Evolutionary conservation across 2,329 filamentous ascomycete genomes (phyloP), one percentile per base, ranked within the genome.

Genomic region (Didymella segeticola): DNA sequence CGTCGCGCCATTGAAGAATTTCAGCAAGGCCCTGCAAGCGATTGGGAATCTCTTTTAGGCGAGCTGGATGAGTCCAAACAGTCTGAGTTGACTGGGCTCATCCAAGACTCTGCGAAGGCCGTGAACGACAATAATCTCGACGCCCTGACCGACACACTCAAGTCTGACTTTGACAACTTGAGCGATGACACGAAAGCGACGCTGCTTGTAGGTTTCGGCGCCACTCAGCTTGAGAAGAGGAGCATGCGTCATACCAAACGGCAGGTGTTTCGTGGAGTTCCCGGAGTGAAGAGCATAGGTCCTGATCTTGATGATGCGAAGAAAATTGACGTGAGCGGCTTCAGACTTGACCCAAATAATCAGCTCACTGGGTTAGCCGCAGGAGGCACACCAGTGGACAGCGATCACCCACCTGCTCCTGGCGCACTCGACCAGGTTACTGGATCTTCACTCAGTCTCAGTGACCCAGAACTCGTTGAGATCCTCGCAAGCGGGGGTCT

Each of bases 1-100:
- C 49, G 49, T 26, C 43, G 43, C 17, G 23, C 31, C n/a, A n/a
- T 14, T 2, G 25, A 41, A 23, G 30, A 37, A 11, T 19, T 38
- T 11, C 49, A 53, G 30, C 49, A 51, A 39, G 47, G 39, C 6
- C 31, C 47, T 8, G 47, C 47, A 19, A 51, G 33, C 15, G 20
- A 51, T 11, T 45, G 48, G 48, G 43, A 53, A 37, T 43, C 50
- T 43, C 47, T 54, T 46, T 31, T 54, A 39, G 41, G 51, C 23
- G 39, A 48, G 39, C 39, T 45, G 33, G 45, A 41, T 46, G 51
- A 54, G 45, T 49, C 39, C 8, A 41, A 48, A 17, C 39, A 43
- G 41, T 15, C 27, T 5, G 46, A 54, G 27, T 23, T 54, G 19
- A 15, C 41, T 30, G 34, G 22, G 15, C 51, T 54, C 34, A 37